These are phyloP conservation scores for Neopestalotiopsis sp. DNA, from an alignment of 2,329 filamentous ascomycete species.

Conservation along the genomic window DNA sequence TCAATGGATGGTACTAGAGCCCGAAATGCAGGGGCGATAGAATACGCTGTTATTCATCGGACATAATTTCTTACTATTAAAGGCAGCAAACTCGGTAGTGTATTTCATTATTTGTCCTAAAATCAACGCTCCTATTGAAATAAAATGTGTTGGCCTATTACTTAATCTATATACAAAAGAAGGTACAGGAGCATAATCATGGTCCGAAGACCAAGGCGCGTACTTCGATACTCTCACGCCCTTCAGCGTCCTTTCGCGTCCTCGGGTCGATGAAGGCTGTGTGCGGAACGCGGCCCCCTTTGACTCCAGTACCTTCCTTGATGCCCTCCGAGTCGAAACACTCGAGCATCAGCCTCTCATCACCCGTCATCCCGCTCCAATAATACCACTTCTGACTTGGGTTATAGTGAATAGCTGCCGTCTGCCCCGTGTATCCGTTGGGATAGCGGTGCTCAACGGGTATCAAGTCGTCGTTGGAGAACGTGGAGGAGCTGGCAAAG, in stretches of 20 bases:
- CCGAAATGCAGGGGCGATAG: neutral
- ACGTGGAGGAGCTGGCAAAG: conserved; percentile 68
- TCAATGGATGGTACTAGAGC: neutral
- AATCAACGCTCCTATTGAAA: neutral
- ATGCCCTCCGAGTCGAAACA: conserved; percentile 74
- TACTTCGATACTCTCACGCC: conserved; percentile 88
- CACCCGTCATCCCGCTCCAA: conserved; percentile 76
- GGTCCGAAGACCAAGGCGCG: conserved; percentile 82
- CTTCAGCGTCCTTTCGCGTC: conserved; percentile 71
- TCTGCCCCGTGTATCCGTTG: conserved; percentile 72
- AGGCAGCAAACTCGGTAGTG: neutral
- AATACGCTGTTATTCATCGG: neutral
- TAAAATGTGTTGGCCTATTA: neutral
- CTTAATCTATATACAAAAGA: neutral
- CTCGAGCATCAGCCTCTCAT: conserved; percentile 77
- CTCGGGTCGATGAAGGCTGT: conserved; percentile 80
- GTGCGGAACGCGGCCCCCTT: conserved; percentile 68
- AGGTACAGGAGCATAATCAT: conserved; percentile 31
- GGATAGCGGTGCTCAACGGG: conserved; percentile 78
- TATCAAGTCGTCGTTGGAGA: conserved; percentile 69
- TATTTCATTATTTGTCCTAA: neutral
- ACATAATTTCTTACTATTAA: neutral
- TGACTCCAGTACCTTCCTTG: conserved; percentile 53
- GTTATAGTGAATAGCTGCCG: conserved; percentile 70
- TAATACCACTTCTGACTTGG: conserved; percentile 77